phyloP scores from a whole-genome alignment of 2,329 filamentous ascomycete genomes.

The Pyrenophora teres region DNA sequence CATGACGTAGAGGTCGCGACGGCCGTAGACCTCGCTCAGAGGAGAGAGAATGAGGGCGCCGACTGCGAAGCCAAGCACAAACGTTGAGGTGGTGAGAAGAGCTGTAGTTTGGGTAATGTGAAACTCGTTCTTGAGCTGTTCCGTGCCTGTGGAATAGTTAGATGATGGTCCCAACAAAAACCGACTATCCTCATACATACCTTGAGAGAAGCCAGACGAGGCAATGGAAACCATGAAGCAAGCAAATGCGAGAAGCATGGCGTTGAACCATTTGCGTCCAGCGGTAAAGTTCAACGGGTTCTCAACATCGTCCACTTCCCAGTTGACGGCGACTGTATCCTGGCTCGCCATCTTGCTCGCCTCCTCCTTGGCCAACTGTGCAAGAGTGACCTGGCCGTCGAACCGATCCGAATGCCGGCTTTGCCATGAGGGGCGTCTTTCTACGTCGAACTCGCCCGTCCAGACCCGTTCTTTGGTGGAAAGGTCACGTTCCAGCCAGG shows the following conservation, averaged over 20 bases:
- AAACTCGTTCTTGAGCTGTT: slow-evolving; percentile 35
- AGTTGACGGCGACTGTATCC: slow-evolving; percentile 31
- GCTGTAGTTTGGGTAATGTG: slow-evolving; percentile 22
- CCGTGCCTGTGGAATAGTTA: slow-evolving; percentile 19
- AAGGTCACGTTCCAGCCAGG: too few species aligned
- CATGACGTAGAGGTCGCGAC: slow-evolving; percentile 23
- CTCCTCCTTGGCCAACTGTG: too few species aligned
- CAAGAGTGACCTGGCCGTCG: too few species aligned
- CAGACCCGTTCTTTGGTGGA: too few species aligned
- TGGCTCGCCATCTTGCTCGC: too few species aligned
- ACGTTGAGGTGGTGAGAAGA: slow-evolving; percentile 33
- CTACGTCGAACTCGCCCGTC: too few species aligned
- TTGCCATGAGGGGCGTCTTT: too few species aligned
- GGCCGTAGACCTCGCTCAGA: slow-evolving; percentile 39
- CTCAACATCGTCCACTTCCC: slow-evolving; percentile 59
- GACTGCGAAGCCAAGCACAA: slow-evolving; percentile 37
- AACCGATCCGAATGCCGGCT: too few species aligned
- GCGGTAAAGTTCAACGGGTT: slow-evolving; percentile 61
- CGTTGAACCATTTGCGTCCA: slow-evolving; percentile 49
- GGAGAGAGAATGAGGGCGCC: slow-evolving; percentile 35
- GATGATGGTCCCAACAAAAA: background rate
- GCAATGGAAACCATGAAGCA: slow-evolving; percentile 38
- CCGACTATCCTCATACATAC: slow-evolving; percentile 11
- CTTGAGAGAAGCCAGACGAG: slow-evolving; percentile 28
- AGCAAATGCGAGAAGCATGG: slow-evolving; percentile 35